Conservation (phyloP, 2,329 filamentous ascomycete genomes). For the Claviceps cyperi region DNA sequence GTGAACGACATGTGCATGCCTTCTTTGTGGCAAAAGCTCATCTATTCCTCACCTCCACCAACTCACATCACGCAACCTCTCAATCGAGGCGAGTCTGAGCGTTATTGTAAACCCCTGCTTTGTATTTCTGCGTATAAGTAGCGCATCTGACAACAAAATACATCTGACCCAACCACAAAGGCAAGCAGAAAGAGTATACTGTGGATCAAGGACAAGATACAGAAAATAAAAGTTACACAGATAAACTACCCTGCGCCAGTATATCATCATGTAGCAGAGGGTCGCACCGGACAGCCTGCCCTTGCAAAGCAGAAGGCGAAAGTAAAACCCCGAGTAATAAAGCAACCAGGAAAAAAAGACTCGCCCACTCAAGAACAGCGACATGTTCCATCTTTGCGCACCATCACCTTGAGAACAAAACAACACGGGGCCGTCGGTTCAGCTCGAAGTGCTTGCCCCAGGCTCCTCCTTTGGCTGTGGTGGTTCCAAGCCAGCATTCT, state of each 20-base stretch:
- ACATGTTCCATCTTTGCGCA: too few relatives aligned
- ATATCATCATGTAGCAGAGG: not conserved
- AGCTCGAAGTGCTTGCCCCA: conserved; percentile 14
- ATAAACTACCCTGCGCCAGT: not conserved
- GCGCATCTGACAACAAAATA: not conserved
- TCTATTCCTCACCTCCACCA: too few relatives aligned
- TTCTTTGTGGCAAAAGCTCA: too few relatives aligned
- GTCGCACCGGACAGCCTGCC: not conserved
- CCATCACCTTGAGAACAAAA: too few relatives aligned
- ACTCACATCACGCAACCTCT: too few relatives aligned
- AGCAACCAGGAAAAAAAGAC: not conserved
- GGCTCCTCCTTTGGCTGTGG: conserved; percentile 25
- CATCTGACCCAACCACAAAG: not conserved
- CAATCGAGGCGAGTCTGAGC: too few relatives aligned
- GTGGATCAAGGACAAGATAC: not conserved
- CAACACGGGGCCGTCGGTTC: conserved; percentile 10
- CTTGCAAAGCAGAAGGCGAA: not conserved
- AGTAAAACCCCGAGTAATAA: too few relatives aligned
- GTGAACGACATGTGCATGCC: too few relatives aligned
- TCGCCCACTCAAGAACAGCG: not conserved
- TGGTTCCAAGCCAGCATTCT: conserved; percentile 40
- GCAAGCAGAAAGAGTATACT: not conserved
- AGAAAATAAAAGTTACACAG: not conserved
- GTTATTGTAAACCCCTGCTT: not conserved
- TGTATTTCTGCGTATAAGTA: not conserved